Conservation (phyloP, 2,329 filamentous ascomycete genomes). For the Epichloe elymi region DNA sequence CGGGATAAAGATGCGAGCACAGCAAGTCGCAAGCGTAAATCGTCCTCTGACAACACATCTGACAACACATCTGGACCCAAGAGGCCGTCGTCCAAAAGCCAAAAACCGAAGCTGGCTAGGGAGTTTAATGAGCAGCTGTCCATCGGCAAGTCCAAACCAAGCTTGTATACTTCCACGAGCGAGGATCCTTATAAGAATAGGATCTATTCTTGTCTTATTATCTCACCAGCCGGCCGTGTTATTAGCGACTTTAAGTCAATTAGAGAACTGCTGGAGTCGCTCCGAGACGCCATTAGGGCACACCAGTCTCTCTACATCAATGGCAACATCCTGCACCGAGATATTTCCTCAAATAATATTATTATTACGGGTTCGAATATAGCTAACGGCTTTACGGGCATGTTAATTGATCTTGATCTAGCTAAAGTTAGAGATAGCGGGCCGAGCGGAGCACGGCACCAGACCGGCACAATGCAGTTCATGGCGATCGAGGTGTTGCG, state of each 20-base stretch:
- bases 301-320: slow-evolving; percentile 3
- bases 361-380: slow-evolving; percentile 1
- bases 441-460: slow-evolving; percentile 13
- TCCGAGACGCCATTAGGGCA: slow-evolving; percentile 5
- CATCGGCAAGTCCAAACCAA: slow-evolving; percentile 3
- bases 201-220: slow-evolving; percentile 4
- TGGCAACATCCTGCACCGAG: slow-evolving; percentile 4
- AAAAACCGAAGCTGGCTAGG: slow-evolving; percentile 5
- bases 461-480: slow-evolving; percentile 18
- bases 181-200: slow-evolving; percentile 7
- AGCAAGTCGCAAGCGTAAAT: slow-evolving; percentile 2
- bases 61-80: slow-evolving; percentile 5
- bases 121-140: neutral
- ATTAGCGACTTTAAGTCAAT: slow-evolving; percentile 2
- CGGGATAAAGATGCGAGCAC: slow-evolving; percentile 1
- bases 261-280: neutral
- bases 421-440: slow-evolving; percentile 9
- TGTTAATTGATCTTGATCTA: slow-evolving; percentile 12
- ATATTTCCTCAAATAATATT: slow-evolving; percentile 3
- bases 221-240: slow-evolving; percentile 5
- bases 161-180: slow-evolving; percentile 2
- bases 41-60: slow-evolving; percentile 4
- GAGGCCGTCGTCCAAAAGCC: slow-evolving; percentile 5
- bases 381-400: slow-evolving; percentile 12
- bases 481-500: slow-evolving; percentile 22